Conservation (phyloP, 1,284 basidiomycete species). For the Apiotrichum gamsii region DNA sequence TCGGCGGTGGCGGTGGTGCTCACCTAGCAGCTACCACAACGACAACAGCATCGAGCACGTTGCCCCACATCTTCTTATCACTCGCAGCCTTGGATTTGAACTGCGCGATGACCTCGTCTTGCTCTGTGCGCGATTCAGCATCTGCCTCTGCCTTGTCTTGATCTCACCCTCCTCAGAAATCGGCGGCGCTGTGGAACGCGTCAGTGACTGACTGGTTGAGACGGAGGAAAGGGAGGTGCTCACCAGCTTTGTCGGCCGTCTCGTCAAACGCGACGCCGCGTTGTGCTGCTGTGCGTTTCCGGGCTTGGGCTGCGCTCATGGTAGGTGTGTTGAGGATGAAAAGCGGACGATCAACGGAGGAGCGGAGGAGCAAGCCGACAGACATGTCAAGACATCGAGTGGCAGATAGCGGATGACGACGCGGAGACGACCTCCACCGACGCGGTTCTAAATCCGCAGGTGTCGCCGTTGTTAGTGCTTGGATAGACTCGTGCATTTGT, state of each 20-base stretch:
- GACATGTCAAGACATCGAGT: no score
- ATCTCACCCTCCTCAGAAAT: slow-evolving; percentile 21
- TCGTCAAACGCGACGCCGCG: neutral
- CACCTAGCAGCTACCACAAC: slow-evolving; percentile 27
- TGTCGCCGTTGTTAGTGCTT: neutral
- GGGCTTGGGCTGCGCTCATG: neutral
- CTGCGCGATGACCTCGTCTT: slow-evolving; percentile 31
- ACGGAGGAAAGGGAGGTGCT: neutral
- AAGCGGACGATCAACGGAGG: no score
- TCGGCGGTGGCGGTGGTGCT: slow-evolving; percentile 3
- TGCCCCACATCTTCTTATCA: slow-evolving; percentile 23
- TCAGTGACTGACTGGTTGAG: neutral
- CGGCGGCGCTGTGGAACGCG: slow-evolving; percentile 10
- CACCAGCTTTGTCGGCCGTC: slow-evolving; percentile 8
- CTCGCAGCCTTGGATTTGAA: slow-evolving; percentile 22
- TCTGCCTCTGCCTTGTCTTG: neutral
- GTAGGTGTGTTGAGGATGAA: no score
- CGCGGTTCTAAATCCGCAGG: neutral
- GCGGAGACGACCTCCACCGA: no score
- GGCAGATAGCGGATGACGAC: no score
- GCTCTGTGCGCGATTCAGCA: slow-evolving; percentile 19
- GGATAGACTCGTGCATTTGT: neutral
- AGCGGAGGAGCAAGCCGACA: no score
- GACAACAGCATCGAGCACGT: slow-evolving; percentile 31
- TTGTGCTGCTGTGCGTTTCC: neutral